A percentile compares a stretch with the other conserved stretches of the same genome.
Conservation (phyloP, 2,329 filamentous ascomycete genomes). For the Hyphodiscus sp. region DNA sequence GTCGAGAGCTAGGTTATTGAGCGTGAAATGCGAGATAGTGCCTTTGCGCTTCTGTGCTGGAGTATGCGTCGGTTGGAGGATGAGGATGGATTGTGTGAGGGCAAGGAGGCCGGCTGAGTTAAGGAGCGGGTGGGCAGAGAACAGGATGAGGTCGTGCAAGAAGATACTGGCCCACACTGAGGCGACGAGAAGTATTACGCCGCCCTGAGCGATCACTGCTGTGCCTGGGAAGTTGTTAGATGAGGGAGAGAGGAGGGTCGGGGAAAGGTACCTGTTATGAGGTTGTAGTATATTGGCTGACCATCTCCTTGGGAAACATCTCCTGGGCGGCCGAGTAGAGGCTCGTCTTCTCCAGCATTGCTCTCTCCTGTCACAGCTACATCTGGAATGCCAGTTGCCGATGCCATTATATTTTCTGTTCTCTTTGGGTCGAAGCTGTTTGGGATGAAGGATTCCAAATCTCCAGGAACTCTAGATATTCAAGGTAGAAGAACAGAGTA, state of each 20-base stretch:
- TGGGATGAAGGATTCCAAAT: background rate
- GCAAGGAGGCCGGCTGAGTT: conserved; percentile 63
- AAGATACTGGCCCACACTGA: conserved; percentile 77
- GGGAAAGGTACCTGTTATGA: conserved; percentile 57
- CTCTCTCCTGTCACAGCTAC: conserved; percentile 32
- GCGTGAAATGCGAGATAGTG: conserved; percentile 56
- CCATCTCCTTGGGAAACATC: conserved; percentile 65
- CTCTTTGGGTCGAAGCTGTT: background rate
- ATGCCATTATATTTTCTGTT: conserved; percentile 48
- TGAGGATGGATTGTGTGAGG: conserved; percentile 71
- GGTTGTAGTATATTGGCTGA: conserved; percentile 60
- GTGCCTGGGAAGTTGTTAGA: conserved; percentile 53
- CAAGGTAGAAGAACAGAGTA: background rate
- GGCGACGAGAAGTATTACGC: conserved; percentile 65
- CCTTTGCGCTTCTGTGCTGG: conserved; percentile 62
- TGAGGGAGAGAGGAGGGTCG: background rate
- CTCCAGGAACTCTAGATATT: background rate
- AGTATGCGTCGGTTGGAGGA: conserved; percentile 83
- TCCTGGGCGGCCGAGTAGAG: conserved; percentile 63
- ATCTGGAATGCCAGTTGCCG: conserved; percentile 60
- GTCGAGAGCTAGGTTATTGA: conserved; percentile 57
- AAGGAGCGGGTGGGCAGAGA: conserved; percentile 80
- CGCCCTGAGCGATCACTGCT: conserved; percentile 71
- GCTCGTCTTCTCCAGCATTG: conserved; percentile 52
- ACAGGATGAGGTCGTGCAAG: conserved; percentile 63